Percentiles rank a stretch among this genome's conserved stretches.
Evolutionary conservation across 345 rosid species (phyloP).

Genomic region (Mangifera indica): DNA sequence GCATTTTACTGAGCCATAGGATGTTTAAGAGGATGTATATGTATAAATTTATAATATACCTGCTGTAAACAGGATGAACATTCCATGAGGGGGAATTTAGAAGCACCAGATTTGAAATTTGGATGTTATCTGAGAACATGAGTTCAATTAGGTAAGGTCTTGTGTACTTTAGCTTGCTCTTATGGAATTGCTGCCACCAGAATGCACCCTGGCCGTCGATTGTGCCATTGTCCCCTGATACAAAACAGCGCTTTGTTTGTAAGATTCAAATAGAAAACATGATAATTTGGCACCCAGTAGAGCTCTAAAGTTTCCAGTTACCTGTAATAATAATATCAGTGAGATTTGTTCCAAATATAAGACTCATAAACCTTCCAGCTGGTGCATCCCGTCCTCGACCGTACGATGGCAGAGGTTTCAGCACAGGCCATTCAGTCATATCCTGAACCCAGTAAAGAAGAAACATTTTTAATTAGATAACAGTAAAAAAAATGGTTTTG

Average conservation of each 20-base stretch:
- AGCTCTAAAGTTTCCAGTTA: constrained; percentile 19
- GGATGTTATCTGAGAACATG: constrained; percentile 63
- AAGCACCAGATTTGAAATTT: constrained; percentile 81
- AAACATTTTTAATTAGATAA: not conserved
- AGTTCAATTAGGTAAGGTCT: constrained; percentile 84
- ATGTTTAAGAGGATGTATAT: too few species aligned
- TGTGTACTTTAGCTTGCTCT: constrained; percentile 75
- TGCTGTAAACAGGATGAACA: constrained; percentile 88
- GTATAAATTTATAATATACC: constrained; percentile 37
- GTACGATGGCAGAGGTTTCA: constrained; percentile 80
- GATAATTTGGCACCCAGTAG: not conserved
- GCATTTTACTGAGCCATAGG: too few species aligned
- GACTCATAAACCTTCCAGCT: constrained; percentile 77
- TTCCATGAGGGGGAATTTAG: constrained; percentile 90
- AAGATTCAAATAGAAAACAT: too few species aligned
- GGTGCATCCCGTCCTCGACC: constrained; percentile 94
- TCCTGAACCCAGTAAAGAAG: constrained; percentile 37
- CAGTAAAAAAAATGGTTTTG: not conserved
- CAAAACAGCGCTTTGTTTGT: not conserved
- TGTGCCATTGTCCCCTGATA: constrained; percentile 73
- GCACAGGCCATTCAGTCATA: constrained; percentile 59
- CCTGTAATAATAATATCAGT: constrained; percentile 85
- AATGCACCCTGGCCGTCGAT: constrained; percentile 86
- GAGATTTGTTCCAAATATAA: constrained; percentile 81
- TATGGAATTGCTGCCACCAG: constrained; percentile 91